Evolutionary conservation across 345 rosid genomes (phyloP), one percentile per base, ranked within the genome.

Genomic region (Populus pruinosa): DNA sequence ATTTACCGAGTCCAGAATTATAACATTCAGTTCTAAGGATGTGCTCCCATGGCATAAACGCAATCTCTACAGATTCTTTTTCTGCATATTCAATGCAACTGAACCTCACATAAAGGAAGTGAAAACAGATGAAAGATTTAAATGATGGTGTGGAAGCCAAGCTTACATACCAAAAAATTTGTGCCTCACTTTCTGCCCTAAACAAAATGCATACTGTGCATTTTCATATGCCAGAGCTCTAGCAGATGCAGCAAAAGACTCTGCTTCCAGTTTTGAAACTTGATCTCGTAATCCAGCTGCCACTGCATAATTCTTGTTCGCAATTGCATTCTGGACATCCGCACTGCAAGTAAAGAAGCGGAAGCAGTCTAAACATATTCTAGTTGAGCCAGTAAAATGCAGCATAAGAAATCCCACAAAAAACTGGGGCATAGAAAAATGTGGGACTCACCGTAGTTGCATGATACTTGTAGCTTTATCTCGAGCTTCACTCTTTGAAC

Each of bases 401-500:
- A 65, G 33, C 69, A 31, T 65, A 33, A 33, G 38, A 65, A 65
- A 65, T 65, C 41, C 9, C 31, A 69, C 53, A 55, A 53, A 33
- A 71, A 25, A 21, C 8, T 27, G 33, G 27, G n/a, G 68, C 65
- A 20, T 49, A 71, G 68, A 3, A 82, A 2, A 2, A 66, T 70
- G 18, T 16, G 29, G 43, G 56, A 70, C 93, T 82, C 79, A 95
- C 98, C 94, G 92, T 61, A 93, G 82, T 68, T 96, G 82, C 66
- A 93, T 86, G 2, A 92, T 70, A 73, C 93, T 87, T 82, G 93
- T 76, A 74, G 90, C 97, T 85, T 92, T 93, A 80, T 95, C 99
- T 83, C 93, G 99, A 77, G 98, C 99, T 87, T 93, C 94, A 87
- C 90, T 95, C 86, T 95, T 93, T 0, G 97, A 88, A 49, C 96